Evolutionary conservation across 2,329 filamentous ascomycete species (phyloP), one percentile per base, ranked within the genome.

Genomic region (Talaromyces albobiverticillius): DNA sequence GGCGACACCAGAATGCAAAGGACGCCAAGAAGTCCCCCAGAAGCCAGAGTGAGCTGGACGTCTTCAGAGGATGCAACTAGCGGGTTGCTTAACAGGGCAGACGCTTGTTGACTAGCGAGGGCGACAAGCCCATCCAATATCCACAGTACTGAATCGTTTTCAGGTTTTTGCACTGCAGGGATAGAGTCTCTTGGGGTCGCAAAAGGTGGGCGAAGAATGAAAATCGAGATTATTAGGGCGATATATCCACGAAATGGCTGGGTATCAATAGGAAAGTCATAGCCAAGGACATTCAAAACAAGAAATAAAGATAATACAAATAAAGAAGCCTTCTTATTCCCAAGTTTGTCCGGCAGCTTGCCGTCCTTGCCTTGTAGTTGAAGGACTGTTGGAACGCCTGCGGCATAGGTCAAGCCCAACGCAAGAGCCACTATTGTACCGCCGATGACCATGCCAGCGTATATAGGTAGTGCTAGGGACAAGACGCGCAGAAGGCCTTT

Each of bases 371-470:
- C 43, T n/a, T 47, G 43, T 16, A 47, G 50, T 5, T 57, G 48
- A 14, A 64, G 36, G 20, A 69, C 9, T 18, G 59, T 61, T 22
- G 70, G 67, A 20, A 83, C 55, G 7, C 76, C 77, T 13, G 77
- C 74, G 7, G 77, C 72, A 2, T 74, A 59, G 7, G 76, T 73
- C 31, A 76, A 65, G 41, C 83, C 66, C 25, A 84, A 59, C 2
- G 77, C 59, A n/a, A 83, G 66, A 10, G 79, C 78, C n/a, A 79
- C 77, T 51, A 78, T 70, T 54, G 78, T 73, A 11, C 79, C 80
- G 8, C 81, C 82, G 11, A 84, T 64, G 54, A 82, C 76, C 58
- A 82, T 71, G 0, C 79, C 67, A 8, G 82, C 79, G 62, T 82
- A 84, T 61, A 82, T 79, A 1, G 82, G 82, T 26, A 85, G 61